Conservation (phyloP, 2,329 filamentous ascomycete genomes). For the Penicillium sp. region DNA sequence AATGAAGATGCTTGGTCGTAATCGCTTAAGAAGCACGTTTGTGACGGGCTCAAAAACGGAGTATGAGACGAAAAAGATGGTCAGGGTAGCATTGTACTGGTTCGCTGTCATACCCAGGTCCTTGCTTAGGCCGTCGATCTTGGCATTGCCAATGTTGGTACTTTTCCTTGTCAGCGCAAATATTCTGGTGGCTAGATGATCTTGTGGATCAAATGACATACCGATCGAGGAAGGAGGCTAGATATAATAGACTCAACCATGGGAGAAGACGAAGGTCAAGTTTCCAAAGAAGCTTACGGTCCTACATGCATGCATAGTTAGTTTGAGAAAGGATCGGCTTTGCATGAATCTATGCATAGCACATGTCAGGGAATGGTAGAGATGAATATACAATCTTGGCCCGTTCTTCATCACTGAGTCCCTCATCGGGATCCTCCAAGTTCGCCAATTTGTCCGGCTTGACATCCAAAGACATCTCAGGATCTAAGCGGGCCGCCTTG, state of each 20-base stretch:
- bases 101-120: conserved; percentile 63
- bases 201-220: conserved; percentile 4
- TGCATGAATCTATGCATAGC: background rate
- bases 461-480: conserved; percentile 16
- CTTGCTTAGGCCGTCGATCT: conserved; percentile 56
- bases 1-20: conserved; percentile 76
- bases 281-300: conserved; percentile 46
- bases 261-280: conserved; percentile 48
- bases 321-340: background rate
- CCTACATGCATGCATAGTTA: conserved; percentile 28
- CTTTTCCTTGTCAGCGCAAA: conserved; percentile 5
- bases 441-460: conserved; percentile 14
- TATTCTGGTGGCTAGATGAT: background rate
- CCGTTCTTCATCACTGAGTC: conserved; percentile 63
- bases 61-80: conserved; percentile 87
- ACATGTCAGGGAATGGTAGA: background rate
- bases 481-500: conserved; percentile 17
- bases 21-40: conserved; percentile 75
- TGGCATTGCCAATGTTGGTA: conserved; percentile 77
- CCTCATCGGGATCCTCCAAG: conserved; percentile 61
- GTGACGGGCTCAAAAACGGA: conserved; percentile 72
- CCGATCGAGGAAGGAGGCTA: conserved; percentile 45
- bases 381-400: conserved; percentile 55
- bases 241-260: conserved; percentile 49
- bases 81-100: conserved; percentile 73